A percentile compares a stretch with the other conserved stretches of the same genome.
Conservation (phyloP, 495 filamentous ascomycete genomes). For the Thermothielavioides terrestris region DNA sequence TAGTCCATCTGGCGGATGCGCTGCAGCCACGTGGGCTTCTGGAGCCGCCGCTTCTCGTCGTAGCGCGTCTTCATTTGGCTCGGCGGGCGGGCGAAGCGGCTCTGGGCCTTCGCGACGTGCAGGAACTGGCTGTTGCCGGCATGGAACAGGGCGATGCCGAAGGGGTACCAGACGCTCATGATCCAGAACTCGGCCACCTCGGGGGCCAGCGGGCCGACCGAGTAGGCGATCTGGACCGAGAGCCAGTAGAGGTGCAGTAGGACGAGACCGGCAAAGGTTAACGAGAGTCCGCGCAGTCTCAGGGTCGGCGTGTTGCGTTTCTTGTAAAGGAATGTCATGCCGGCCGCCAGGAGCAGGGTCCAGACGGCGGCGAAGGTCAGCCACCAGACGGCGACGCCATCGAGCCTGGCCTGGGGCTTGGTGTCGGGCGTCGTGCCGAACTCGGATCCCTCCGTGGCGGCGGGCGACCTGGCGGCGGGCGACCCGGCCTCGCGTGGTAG, state of each 20-base stretch:
- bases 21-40: neutral
- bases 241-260: constrained; percentile 59
- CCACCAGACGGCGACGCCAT: constrained; percentile 25
- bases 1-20: constrained; percentile 33
- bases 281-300: constrained; percentile 52
- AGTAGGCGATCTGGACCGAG: constrained; percentile 51
- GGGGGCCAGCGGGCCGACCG: constrained; percentile 50
- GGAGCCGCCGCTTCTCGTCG: constrained; percentile 17
- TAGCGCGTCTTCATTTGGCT: constrained; percentile 18
- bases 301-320: constrained; percentile 51
- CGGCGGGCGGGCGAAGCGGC: constrained; percentile 27
- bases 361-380: constrained; percentile 40
- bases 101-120: constrained; percentile 50
- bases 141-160: constrained; percentile 64
- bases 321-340: constrained; percentile 45
- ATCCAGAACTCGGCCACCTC: constrained; percentile 53
- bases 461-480: constrained; percentile 3
- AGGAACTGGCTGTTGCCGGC: constrained; percentile 59
- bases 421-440: constrained; percentile 25
- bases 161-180: constrained; percentile 63
- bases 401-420: constrained; percentile 16
- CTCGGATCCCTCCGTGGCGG: constrained; percentile 21
- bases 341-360: constrained; percentile 45
- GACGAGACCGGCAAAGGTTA: constrained; percentile 50
- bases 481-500: constrained; percentile 11